Base-by-base conservation (phyloP, 257 asterid genomes). In the Linaria vulgaris region DNA sequence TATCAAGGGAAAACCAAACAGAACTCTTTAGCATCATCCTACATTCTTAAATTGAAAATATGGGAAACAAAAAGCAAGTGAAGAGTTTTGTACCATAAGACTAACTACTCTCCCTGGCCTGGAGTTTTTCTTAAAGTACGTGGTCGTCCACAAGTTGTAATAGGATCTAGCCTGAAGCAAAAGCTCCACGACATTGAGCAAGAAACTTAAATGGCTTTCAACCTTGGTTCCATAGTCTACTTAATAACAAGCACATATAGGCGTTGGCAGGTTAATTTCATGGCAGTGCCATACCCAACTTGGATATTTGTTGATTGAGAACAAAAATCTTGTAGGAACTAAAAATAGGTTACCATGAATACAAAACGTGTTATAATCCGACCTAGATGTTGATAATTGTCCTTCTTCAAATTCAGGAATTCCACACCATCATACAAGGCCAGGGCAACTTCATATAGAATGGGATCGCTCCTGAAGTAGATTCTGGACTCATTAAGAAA, bases 141-240 rank as follows among this genome's bases (percentile, higher is more conserved):
- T n/a, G n/a, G n/a, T n/a, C n/a, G n/a, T n/a, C n/a, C n/a, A n/a
- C n/a, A n/a, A n/a, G n/a, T n/a, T n/a, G n/a, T n/a, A n/a, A n/a
- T n/a, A n/a, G n/a, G n/a, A n/a, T n/a, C n/a, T n/a, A n/a, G n/a
- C n/a, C n/a, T n/a, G n/a, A n/a, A n/a, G 85, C 76, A 85, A 90
- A 88, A 77, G 88, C 88, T 79, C 90, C 92, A 30, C 96, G 96
- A 55, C 94, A 87, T 66, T 81, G 87, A 72, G 80, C 78, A 61
- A 90, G 83, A 74, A 90, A 90, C 58, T 78, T 66, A 90, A 85
- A 68, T 85, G 85, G 69, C 71, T 79, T 73, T 85, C 85, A 27
- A 79, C 57, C 55, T 90, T 81, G 12, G 61, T 69, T 57, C 85
- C 96, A 66, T 77, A 79, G 71, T 88, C 95, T 72, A 88, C 95